Conservation (phyloP, 2,329 filamentous ascomycete species). For the Eutypella sp. region DNA sequence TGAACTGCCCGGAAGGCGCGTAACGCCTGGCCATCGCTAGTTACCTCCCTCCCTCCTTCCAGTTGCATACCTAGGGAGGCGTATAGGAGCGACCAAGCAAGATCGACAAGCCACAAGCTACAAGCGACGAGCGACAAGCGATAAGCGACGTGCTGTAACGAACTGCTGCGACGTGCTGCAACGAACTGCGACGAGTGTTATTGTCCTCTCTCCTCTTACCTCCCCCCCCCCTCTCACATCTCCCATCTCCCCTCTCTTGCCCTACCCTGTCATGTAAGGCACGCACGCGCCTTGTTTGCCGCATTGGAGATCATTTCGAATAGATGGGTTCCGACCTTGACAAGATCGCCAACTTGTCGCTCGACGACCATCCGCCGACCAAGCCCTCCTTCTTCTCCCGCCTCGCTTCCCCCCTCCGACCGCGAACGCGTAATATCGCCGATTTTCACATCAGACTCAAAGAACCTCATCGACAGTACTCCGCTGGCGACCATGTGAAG, state of each 20-base stretch:
- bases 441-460: slow-evolving; percentile 75
- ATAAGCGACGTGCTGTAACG: too few species aligned
- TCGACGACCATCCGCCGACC: slow-evolving; percentile 35
- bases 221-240: too few species aligned
- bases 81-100: too few species aligned
- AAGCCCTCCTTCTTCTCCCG: slow-evolving; percentile 48
- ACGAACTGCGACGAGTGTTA: slow-evolving; percentile 14
- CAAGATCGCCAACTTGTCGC: slow-evolving; percentile 32
- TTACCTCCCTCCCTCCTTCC: too few species aligned
- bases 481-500: slow-evolving; percentile 67
- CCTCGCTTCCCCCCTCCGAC: slow-evolving; percentile 46
- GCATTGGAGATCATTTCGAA: slow-evolving; percentile 23
- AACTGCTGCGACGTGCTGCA: too few species aligned
- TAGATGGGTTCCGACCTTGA: slow-evolving; percentile 43
- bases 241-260: too few species aligned
- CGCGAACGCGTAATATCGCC: slow-evolving; percentile 59
- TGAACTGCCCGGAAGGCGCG: too few species aligned
- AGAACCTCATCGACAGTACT: slow-evolving; percentile 73
- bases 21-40: too few species aligned
- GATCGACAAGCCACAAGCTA: too few species aligned
- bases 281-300: slow-evolving; percentile 18
- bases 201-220: too few species aligned
- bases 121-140: too few species aligned
- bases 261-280: slow-evolving; percentile 30
- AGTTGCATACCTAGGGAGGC: too few species aligned